Evolutionary conservation across 352 stramenopile genomes (phyloP).

Genomic region (Blastocystis sp.): DNA sequence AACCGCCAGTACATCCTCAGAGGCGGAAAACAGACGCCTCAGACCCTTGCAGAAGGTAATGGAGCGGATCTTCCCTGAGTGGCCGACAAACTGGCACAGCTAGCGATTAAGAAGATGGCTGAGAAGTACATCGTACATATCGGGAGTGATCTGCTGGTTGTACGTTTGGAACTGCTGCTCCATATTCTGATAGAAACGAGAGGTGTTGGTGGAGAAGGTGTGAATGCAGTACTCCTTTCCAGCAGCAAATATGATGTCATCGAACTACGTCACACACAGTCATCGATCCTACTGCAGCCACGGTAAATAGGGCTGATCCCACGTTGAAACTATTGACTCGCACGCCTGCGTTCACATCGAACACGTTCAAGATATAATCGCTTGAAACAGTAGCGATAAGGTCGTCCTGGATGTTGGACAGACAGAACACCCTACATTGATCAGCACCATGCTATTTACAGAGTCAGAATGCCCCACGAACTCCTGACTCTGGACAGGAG

Average conservation of each 20-base stretch:
- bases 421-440: background rate
- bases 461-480: constrained; percentile 7
- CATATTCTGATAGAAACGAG: constrained; percentile 33
- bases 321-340: background rate
- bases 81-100: background rate
- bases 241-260: constrained; percentile 43
- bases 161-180: constrained; percentile 3
- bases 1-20: background rate
- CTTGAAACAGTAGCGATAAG: background rate
- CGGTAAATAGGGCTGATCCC: background rate
- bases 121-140: background rate
- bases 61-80: constrained; percentile 18
- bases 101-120: background rate
- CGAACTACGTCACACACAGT: background rate
- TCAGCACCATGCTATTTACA: background rate
- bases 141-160: background rate
- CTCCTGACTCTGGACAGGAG: background rate
- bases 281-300: background rate
- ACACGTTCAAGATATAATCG: constrained; percentile 28
- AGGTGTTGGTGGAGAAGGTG: background rate
- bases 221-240: constrained; percentile 58
- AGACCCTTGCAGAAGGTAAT: background rate
- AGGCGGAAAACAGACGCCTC: background rate
- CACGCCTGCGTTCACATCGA: background rate
- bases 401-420: background rate